Percentiles rank a stretch among this genome's conserved stretches.
Evolutionary conservation across 805 yeast species (phyloP).

Genomic region (Spathaspora hagerdaliae): DNA sequence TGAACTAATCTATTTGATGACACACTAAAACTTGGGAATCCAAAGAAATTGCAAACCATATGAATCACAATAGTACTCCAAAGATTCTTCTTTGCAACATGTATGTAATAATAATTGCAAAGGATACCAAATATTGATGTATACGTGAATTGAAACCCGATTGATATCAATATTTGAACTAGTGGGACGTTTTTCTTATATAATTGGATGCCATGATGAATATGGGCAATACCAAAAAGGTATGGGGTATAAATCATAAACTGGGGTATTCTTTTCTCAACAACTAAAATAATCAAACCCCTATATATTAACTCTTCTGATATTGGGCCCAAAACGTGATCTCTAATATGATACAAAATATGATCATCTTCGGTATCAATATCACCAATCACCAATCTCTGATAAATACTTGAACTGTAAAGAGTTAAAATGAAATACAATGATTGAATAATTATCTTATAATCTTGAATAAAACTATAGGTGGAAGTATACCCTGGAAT

Average conservation of each 20-base stretch:
- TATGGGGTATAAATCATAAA: conserved; percentile 49
- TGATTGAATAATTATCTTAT: conserved; percentile 10
- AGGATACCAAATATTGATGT: conserved; percentile 71
- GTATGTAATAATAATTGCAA: conserved; percentile 53
- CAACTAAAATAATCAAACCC: conserved; percentile 33
- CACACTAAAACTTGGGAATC: conserved; percentile 49
- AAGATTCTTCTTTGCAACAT: conserved; percentile 40
- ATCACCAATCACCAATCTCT: conserved; percentile 15
- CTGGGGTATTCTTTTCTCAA: neutral
- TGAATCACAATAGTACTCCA: conserved; percentile 62
- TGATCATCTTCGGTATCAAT: neutral
- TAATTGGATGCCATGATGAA: conserved; percentile 65
- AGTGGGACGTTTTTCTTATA: conserved; percentile 23
- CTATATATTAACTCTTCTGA: conserved; percentile 77
- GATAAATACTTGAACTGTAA: conserved; percentile 46
- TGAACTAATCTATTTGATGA: conserved; percentile 8
- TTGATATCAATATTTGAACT: conserved; percentile 26
- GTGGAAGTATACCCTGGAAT: conserved; percentile 27
- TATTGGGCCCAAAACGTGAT: conserved; percentile 65
- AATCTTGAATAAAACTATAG: conserved; percentile 7
- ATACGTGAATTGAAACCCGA: conserved; percentile 55
- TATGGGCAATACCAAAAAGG: conserved; percentile 73
- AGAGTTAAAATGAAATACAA: conserved; percentile 27
- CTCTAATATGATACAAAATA: conserved; percentile 32
- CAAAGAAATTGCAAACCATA: conserved; percentile 63